phyloP scores from a whole-genome alignment of 768 basidiomycete genomes.

The Heimioporus sp. region DNA sequence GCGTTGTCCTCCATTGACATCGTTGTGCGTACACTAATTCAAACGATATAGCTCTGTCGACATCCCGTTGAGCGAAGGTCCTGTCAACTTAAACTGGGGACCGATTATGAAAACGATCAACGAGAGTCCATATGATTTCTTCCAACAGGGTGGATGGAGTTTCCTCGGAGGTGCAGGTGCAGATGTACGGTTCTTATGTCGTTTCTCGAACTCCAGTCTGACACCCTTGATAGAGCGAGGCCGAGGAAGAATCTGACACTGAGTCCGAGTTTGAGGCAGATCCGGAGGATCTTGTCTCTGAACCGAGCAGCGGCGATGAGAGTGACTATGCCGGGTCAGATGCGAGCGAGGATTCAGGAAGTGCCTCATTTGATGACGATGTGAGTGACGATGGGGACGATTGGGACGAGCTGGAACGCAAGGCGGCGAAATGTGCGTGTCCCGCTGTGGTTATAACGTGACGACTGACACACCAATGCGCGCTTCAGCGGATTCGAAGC shows the following conservation, averaged over 20 bases:
- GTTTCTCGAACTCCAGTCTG: conserved; percentile 30
- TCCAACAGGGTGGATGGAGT: conserved; percentile 98
- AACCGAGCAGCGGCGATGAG: conserved; percentile 47
- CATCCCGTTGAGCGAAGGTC: conserved; percentile 92
- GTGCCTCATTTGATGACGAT: conserved; percentile 57
- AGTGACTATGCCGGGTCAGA: conserved; percentile 55
- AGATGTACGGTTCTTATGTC: conserved; percentile 48
- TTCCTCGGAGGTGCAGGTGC: conserved; percentile 70
- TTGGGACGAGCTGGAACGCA: conserved; percentile 94
- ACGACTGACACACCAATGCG: background rate
- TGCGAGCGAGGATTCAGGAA: conserved; percentile 57
- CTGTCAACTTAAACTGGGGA: conserved; percentile 97
- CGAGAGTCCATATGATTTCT: conserved; percentile 93
- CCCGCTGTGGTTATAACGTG: background rate
- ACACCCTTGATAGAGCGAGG: conserved; percentile 49
- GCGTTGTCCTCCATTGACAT: conserved; percentile 29
- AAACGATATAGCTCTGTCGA: conserved; percentile 79
- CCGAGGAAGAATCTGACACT: conserved; percentile 60
- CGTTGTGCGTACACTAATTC: conserved; percentile 2
- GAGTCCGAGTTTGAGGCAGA: conserved; percentile 68
- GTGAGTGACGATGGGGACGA: conserved; percentile 83
- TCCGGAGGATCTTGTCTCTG: conserved; percentile 40
- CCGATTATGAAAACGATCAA: conserved; percentile 99
- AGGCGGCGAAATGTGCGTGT: conserved; percentile 78
- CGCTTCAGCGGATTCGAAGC: conserved; percentile 48